These are phyloP conservation scores for Berberis thunbergii DNA, from an alignment of 164 flowering plant species.

Conservation along the genomic window DNA sequence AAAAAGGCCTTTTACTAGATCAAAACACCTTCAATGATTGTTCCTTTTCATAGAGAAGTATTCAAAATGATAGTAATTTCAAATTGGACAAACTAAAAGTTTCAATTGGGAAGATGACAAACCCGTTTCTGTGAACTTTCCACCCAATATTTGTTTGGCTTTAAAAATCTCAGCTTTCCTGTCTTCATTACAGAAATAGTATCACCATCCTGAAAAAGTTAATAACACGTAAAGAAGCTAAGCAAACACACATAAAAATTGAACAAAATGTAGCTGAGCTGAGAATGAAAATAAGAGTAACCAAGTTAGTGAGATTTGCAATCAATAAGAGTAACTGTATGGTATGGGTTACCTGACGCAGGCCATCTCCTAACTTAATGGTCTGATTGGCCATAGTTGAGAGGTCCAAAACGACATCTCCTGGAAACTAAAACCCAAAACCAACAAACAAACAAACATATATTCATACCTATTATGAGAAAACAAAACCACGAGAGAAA, in stretches of 20 bases:
- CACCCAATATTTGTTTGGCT: slow-evolving; percentile 95
- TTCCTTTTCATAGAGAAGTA: too few species aligned
- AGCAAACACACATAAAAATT: neutral
- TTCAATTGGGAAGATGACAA: neutral
- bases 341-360: slow-evolving; percentile 53
- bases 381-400: slow-evolving; percentile 64
- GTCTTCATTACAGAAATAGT: slow-evolving; percentile 58
- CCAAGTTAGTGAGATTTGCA: neutral
- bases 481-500: neutral
- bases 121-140: slow-evolving; percentile 95
- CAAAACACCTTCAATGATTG: too few species aligned
- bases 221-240: neutral
- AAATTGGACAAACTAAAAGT: too few species aligned
- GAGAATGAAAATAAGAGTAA: neutral
- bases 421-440: slow-evolving; percentile 47
- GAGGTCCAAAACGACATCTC: slow-evolving; percentile 82
- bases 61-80: too few species aligned
- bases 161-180: slow-evolving; percentile 64
- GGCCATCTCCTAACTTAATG: slow-evolving; percentile 81
- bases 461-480: neutral
- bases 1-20: too few species aligned
- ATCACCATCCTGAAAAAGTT: slow-evolving; percentile 66
- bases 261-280: neutral
- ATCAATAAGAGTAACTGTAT: neutral
- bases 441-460: neutral